A percentile compares a stretch with the other conserved stretches of the same genome.
Evolutionary conservation across 106 monocot genomes (phyloP).

Genomic region (Vanilla planifolia): DNA sequence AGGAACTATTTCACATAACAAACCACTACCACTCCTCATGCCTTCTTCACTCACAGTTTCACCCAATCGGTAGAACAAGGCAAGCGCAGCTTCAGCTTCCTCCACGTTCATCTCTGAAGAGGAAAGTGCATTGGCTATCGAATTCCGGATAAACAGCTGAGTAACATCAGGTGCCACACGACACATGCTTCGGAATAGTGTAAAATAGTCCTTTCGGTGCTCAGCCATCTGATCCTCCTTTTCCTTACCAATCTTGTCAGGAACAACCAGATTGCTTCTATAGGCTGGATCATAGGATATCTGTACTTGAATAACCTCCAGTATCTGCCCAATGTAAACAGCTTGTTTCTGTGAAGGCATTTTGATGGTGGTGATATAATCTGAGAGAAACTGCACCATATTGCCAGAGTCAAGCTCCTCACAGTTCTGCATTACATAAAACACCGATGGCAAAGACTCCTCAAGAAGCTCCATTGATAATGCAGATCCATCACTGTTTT

Average conservation of each 20-base stretch:
- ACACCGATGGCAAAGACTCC: slow-evolving; percentile 62
- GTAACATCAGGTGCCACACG: slow-evolving; percentile 68
- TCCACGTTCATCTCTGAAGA: slow-evolving; percentile 64
- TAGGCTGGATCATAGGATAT: slow-evolving; percentile 67
- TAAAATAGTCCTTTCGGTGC: slow-evolving; percentile 54
- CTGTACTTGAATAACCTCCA: slow-evolving; percentile 54
- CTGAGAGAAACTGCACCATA: slow-evolving; percentile 59
- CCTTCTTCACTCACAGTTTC: slow-evolving; percentile 64
- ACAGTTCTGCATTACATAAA: slow-evolving; percentile 60
- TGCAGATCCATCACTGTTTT: background rate
- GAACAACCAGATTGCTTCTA: slow-evolving; percentile 67
- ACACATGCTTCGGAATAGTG: slow-evolving; percentile 59
- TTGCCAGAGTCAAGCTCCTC: slow-evolving; percentile 51
- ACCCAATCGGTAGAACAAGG: slow-evolving; percentile 70
- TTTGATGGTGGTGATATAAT: slow-evolving; percentile 66
- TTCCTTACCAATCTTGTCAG: slow-evolving; percentile 86
- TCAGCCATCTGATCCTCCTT: slow-evolving; percentile 89
- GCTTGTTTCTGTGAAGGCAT: slow-evolving; percentile 58
- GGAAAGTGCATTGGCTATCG: slow-evolving; percentile 29
- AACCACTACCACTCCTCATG: slow-evolving; percentile 59
- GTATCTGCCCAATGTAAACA: slow-evolving; percentile 50
- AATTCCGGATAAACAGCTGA: slow-evolving; percentile 57
- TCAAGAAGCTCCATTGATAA: slow-evolving; percentile 57
- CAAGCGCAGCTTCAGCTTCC: slow-evolving; percentile 68
- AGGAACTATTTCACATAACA: slow-evolving; percentile 61